Evolutionary conservation across 1,284 basidiomycete species (phyloP).

Genomic region (Sporisorium exsertum): DNA sequence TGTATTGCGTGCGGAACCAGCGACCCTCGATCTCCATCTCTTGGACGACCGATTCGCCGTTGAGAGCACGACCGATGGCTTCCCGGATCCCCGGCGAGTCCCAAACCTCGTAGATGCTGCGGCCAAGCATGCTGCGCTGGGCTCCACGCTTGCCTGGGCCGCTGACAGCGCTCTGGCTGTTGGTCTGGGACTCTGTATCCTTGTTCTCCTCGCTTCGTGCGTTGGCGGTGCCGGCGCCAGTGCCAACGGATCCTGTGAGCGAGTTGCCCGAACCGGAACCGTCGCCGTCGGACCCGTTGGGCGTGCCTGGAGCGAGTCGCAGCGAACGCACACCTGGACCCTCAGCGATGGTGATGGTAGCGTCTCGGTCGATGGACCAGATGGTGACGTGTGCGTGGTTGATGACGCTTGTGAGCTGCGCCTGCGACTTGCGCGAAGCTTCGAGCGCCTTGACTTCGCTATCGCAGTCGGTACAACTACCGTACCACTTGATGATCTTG

Average conservation of each 20-base stretch:
- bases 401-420: conserved; percentile 63
- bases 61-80: conserved; percentile 55
- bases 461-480: conserved; percentile 66
- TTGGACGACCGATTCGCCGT: conserved; percentile 58
- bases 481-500: conserved; percentile 68
- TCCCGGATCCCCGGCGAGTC: conserved; percentile 55
- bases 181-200: conserved; percentile 49
- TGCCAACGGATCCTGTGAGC: conserved; percentile 30
- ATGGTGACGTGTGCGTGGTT: conserved; percentile 66
- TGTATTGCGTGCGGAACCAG: conserved; percentile 65
- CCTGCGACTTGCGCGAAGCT: conserved; percentile 57
- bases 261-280: conserved; percentile 43
- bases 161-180: conserved; percentile 51
- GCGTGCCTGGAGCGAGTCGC: conserved; percentile 60
- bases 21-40: conserved; percentile 65
- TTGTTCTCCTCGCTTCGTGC: conserved; percentile 41
- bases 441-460: conserved; percentile 64
- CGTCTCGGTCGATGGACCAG: conserved; percentile 62
- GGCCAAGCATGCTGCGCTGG: conserved; percentile 58
- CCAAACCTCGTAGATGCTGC: conserved; percentile 61
- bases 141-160: conserved; percentile 37
- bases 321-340: conserved; percentile 63
- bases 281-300: conserved; percentile 54
- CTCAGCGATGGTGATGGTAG: conserved; percentile 61
- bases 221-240: conserved; percentile 9